Conservation (phyloP, 1,284 basidiomycete species). For the Xanthoconium separans region DNA sequence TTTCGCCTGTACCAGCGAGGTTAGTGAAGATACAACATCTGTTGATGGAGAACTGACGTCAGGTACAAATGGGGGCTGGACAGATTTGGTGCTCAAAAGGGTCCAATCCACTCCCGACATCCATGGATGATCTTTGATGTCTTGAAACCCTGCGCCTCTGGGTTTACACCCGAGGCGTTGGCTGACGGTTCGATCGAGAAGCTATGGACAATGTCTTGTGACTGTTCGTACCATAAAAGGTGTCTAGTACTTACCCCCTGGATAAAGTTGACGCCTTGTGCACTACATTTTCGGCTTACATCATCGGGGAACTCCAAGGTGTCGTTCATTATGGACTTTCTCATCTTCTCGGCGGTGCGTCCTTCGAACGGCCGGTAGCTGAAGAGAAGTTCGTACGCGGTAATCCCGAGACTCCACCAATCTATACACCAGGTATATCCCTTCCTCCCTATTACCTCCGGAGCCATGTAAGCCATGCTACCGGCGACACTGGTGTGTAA, state of each 20-base stretch:
- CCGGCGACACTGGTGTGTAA: constrained; percentile 91
- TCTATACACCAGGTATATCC: constrained; percentile 90
- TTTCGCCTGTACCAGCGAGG: constrained; percentile 60
- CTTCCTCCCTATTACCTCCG: constrained; percentile 78
- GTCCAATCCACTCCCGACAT: constrained; percentile 83
- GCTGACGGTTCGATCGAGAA: constrained; percentile 82
- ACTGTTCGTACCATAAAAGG: constrained; percentile 9
- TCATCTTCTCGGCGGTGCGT: constrained; percentile 82
- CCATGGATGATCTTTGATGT: constrained; percentile 86
- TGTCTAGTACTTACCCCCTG: constrained; percentile 44
- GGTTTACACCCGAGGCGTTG: constrained; percentile 81
- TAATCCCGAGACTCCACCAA: constrained; percentile 94
- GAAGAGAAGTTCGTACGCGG: constrained; percentile 88
- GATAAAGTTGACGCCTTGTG: constrained; percentile 42
- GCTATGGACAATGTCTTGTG: constrained; percentile 44
- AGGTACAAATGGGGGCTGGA: constrained; percentile 85
- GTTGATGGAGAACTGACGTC: constrained; percentile 58
- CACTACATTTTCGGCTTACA: constrained; percentile 44
- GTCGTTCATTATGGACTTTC: constrained; percentile 75
- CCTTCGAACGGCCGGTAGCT: constrained; percentile 89
- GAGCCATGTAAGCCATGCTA: constrained; percentile 99
- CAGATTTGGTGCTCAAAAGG: constrained; percentile 70
- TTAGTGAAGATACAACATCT: constrained; percentile 8
- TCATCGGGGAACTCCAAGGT: constrained; percentile 63
- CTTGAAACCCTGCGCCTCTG: constrained; percentile 65